Conservation (phyloP, 73 alveolate species). For the Durusdinium trenchii region DNA sequence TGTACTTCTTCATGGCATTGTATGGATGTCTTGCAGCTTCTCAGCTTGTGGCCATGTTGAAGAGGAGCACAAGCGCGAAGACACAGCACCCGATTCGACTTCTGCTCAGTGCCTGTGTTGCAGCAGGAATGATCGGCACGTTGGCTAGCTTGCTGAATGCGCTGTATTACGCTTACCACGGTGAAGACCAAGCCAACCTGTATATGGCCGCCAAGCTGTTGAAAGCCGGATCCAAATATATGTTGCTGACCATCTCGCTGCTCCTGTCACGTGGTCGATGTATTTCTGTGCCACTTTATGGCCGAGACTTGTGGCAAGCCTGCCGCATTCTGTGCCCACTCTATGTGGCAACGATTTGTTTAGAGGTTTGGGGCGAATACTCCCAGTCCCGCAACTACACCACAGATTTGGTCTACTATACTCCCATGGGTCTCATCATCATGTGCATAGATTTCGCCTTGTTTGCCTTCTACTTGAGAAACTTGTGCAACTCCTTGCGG, state of each 20-base stretch:
- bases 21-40: constrained; percentile 40
- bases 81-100: constrained; percentile 80
- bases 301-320: constrained; percentile 43
- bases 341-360: constrained; percentile 30
- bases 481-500: constrained; percentile 61
- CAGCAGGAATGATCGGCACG: background rate
- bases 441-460: constrained; percentile 4
- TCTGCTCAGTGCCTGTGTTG: background rate
- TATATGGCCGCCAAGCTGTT: constrained; percentile 58
- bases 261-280: constrained; percentile 74
- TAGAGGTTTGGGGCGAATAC: constrained; percentile 89
- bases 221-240: constrained; percentile 78
- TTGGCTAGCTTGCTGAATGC: constrained; percentile 20
- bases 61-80: constrained; percentile 79
- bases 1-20: constrained; percentile 70
- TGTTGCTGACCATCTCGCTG: constrained; percentile 34
- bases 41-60: constrained; percentile 51
- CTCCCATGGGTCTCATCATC: constrained; percentile 46
- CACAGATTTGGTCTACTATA: constrained; percentile 38
- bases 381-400: constrained; percentile 71
- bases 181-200: constrained; percentile 68
- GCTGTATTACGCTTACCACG: constrained; percentile 60
- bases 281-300: constrained; percentile 60
- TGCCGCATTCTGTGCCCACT: constrained; percentile 44
- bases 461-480: constrained; percentile 40